phyloP scores from a whole-genome alignment of 2,329 filamentous ascomycete species.

The Piedraia hortae region DNA sequence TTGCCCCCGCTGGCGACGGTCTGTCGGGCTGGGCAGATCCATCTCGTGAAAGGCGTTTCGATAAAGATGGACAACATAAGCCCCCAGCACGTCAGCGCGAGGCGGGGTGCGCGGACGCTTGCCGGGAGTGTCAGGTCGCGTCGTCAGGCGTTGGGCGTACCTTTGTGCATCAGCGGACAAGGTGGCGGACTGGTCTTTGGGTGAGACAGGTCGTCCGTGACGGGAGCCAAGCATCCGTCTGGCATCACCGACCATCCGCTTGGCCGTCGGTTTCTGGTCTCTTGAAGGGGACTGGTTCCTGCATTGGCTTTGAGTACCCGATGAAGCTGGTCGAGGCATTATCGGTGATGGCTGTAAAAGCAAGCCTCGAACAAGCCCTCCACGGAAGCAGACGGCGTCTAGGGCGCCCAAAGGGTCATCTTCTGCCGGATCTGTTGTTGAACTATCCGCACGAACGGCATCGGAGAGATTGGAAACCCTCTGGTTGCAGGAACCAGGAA shows the following conservation, averaged over 20 bases:
- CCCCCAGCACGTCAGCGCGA: constrained; percentile 37
- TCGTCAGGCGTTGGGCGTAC: too few relatives aligned
- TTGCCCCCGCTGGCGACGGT: constrained; percentile 1
- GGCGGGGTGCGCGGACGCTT: too few relatives aligned
- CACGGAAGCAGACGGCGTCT: constrained; percentile 40
- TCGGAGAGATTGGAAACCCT: too few relatives aligned
- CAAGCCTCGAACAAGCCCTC: constrained; percentile 67
- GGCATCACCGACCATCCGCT: constrained; percentile 62
- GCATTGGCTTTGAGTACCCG: too few relatives aligned
- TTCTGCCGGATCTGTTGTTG: constrained; percentile 23
- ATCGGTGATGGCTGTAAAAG: constrained; percentile 56
- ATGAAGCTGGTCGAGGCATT: too few relatives aligned
- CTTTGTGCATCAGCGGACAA: too few relatives aligned
- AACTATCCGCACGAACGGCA: constrained; percentile 42
- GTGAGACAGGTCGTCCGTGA: constrained; percentile 4
- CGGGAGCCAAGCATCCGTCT: constrained; percentile 46
- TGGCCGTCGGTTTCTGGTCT: constrained; percentile 39
- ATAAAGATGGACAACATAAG: constrained; percentile 13
- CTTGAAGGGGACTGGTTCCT: constrained; percentile 3
- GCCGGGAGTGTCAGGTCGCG: too few relatives aligned
- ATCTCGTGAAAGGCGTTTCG: constrained; percentile 5
- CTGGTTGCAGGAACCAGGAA: too few relatives aligned
- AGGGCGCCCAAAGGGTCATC: constrained; percentile 16
- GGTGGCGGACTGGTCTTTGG: too few relatives aligned
- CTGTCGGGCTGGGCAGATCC: constrained; percentile 33